These are phyloP conservation scores for Xylaria bambusicola DNA, from an alignment of 495 filamentous ascomycete species.

Conservation along the genomic window DNA sequence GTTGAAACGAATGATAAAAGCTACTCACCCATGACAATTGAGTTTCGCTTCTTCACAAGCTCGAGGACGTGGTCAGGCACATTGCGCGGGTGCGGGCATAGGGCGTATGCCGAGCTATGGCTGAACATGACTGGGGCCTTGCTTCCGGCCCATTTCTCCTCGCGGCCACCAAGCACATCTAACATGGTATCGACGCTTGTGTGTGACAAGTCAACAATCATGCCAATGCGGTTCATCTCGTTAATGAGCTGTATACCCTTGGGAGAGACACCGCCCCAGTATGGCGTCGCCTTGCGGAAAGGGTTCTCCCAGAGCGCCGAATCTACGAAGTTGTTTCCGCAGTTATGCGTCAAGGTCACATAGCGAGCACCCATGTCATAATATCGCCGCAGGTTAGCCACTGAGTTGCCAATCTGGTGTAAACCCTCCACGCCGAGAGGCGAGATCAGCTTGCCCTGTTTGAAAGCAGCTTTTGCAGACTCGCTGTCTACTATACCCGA, in stretches of 20 bases:
- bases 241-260: conserved; percentile 65
- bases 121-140: conserved; percentile 73
- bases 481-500: conserved; percentile 58
- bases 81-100: conserved; percentile 72
- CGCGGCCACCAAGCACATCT: conserved; percentile 58
- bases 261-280: conserved; percentile 66
- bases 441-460: conserved; percentile 57
- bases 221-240: conserved; percentile 81
- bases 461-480: conserved; percentile 62
- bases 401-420: conserved; percentile 90
- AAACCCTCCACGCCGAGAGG: conserved; percentile 88
- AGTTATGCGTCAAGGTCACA: conserved; percentile 89
- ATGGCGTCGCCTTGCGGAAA: conserved; percentile 48
- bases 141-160: conserved; percentile 46
- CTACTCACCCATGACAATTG: conserved; percentile 65
- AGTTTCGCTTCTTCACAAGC: conserved; percentile 59
- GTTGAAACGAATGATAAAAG: not conserved
- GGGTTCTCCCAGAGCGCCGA: conserved; percentile 63
- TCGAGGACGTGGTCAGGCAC: conserved; percentile 71
- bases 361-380: conserved; percentile 84
- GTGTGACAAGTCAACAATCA: conserved; percentile 77
- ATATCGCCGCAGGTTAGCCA: conserved; percentile 73
- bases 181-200: conserved; percentile 69
- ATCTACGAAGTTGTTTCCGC: conserved; percentile 88
- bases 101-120: conserved; percentile 65